phyloP scores from a whole-genome alignment of 768 basidiomycete species.

The Chalciporus chontae region DNA sequence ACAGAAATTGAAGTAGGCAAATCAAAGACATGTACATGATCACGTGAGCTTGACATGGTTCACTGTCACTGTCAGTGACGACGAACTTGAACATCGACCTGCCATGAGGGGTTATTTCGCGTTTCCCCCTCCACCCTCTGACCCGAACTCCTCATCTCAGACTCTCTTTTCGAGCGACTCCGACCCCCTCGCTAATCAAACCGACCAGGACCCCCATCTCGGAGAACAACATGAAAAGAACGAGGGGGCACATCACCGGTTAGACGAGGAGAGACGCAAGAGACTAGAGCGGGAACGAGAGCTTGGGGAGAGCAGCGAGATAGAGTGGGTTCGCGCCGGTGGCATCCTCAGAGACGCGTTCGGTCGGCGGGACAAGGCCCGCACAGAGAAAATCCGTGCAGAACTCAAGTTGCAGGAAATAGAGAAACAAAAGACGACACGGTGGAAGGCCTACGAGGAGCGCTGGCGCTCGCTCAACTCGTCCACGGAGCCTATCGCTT shows the following conservation, averaged over 20 bases:
- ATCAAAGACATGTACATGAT: too few species aligned
- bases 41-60: too few species aligned
- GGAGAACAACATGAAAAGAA: background rate
- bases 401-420: constrained; percentile 45
- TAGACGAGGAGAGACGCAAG: constrained; percentile 15
- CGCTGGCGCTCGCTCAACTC: constrained; percentile 44
- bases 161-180: background rate
- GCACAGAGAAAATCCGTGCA: constrained; percentile 45
- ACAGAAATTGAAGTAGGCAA: background rate
- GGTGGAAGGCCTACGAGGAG: constrained; percentile 54
- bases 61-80: too few species aligned
- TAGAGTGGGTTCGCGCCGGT: constrained; percentile 59
- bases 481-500: constrained; percentile 32
- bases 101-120: constrained; percentile 26
- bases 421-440: constrained; percentile 35
- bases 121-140: constrained; percentile 15
- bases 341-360: constrained; percentile 49
- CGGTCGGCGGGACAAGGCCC: constrained; percentile 47
- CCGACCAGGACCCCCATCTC: background rate
- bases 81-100: too few species aligned
- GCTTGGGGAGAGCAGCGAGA: constrained; percentile 48
- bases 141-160: background rate
- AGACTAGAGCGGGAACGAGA: constrained; percentile 34
- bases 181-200: constrained; percentile 1
- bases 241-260: background rate